These are phyloP conservation scores for Cicer arietinum DNA, from an alignment of 306 rosid genomes.

Conservation along the genomic window DNA sequence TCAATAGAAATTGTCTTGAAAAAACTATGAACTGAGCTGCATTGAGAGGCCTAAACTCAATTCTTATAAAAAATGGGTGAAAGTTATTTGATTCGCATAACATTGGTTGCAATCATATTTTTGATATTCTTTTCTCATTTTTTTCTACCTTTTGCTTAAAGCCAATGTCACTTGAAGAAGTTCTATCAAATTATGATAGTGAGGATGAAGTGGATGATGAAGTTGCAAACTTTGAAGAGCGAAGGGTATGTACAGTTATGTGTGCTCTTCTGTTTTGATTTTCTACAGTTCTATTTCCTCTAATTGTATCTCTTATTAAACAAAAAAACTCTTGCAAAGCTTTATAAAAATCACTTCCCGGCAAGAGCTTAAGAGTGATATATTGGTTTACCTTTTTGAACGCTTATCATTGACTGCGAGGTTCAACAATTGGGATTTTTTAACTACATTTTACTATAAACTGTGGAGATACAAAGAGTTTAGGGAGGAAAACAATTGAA, in stretches of 20 bases:
- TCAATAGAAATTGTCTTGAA: not conserved
- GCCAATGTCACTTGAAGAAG: slow-evolving; percentile 81
- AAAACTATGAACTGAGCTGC: slow-evolving; percentile 20
- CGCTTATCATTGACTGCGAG: not conserved
- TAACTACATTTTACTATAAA: slow-evolving; percentile 3
- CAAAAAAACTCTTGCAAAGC: slow-evolving; percentile 27
- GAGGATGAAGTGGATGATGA: slow-evolving; percentile 90
- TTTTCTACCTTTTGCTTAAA: slow-evolving; percentile 52
- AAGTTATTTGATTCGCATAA: too few relatives aligned
- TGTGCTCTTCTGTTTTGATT: slow-evolving; percentile 19
- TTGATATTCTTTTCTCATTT: slow-evolving; percentile 20
- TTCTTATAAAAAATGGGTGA: not conserved
- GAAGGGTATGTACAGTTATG: slow-evolving; percentile 58
- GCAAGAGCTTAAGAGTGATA: slow-evolving; percentile 26
- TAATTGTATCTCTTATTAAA: slow-evolving; percentile 21
- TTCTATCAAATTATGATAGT: slow-evolving; percentile 68
- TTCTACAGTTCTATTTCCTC: not conserved
- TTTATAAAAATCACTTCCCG: slow-evolving; percentile 16
- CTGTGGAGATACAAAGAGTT: slow-evolving; percentile 5
- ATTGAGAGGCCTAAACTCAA: slow-evolving; percentile 16
- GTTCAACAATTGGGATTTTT: not conserved
- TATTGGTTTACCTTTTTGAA: slow-evolving; percentile 11
- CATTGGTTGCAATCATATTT: slow-evolving; percentile 21
- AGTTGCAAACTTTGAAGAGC: slow-evolving; percentile 71
- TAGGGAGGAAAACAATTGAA: not conserved